Percentiles rank a stretch among this genome's conserved stretches.
Evolutionary conservation across 192 early-diverging fungal species (phyloP).

Genomic region (Phlyctochytrium bullatum): DNA sequence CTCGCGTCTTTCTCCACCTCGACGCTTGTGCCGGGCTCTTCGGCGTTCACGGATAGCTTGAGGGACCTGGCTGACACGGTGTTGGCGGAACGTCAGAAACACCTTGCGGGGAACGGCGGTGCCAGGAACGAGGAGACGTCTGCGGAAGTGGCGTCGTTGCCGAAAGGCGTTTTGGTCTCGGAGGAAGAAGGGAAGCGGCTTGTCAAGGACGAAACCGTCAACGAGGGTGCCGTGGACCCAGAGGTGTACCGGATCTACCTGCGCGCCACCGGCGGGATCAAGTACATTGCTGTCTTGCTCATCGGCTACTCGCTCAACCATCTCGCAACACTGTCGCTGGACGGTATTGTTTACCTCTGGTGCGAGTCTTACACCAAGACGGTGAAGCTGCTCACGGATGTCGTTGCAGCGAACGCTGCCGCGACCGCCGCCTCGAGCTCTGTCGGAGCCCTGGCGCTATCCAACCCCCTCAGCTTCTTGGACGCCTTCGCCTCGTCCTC

Average conservation of each 20-base stretch:
- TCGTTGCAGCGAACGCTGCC: no score
- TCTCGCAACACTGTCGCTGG: background rate
- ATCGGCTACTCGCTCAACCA: conserved; percentile 16
- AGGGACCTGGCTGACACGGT: conserved; percentile 6
- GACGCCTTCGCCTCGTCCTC: no score
- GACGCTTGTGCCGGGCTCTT: background rate
- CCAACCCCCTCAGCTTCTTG: no score
- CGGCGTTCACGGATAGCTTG: background rate
- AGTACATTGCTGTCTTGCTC: conserved; percentile 14
- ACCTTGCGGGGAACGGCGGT: background rate
- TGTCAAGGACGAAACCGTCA: conserved; percentile 15
- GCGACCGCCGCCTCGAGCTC: no score
- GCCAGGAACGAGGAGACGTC: background rate
- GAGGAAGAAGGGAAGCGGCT: conserved; percentile 8
- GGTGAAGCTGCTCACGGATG: no score
- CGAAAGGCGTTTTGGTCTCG: background rate
- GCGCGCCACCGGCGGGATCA: conserved; percentile 19
- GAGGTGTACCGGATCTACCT: conserved; percentile 22
- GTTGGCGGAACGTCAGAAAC: background rate
- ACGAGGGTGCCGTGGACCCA: conserved; percentile 13
- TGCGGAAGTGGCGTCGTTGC: background rate
- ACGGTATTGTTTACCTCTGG: conserved; percentile 23
- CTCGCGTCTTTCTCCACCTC: background rate
- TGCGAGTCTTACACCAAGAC: conserved; percentile 24
- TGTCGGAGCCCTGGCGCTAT: no score